These are phyloP conservation scores for Rhynchosporium secalis DNA, from an alignment of 2,329 filamentous ascomycete species.

Conservation along the genomic window DNA sequence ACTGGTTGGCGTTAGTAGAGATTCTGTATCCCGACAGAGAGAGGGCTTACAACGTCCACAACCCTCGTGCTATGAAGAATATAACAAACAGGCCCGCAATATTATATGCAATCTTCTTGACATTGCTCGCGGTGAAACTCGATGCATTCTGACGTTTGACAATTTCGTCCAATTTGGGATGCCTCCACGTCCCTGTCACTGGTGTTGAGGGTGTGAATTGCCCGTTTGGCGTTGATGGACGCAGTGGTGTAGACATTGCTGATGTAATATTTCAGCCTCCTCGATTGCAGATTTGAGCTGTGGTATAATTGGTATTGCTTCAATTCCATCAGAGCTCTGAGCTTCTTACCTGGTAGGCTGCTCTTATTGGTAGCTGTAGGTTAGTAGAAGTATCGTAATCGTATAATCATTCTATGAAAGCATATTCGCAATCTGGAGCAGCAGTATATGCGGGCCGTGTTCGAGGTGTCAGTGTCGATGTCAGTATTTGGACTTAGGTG, in stretches of 20 bases:
- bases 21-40: background rate
- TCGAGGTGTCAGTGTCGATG: constrained; percentile 6
- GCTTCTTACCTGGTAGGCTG: constrained; percentile 11
- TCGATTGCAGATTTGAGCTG: background rate
- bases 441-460: too few species aligned
- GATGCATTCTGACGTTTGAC: constrained; percentile 74
- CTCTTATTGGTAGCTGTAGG: constrained; percentile 26
- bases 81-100: constrained; percentile 52
- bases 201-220: constrained; percentile 34
- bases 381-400: constrained; percentile 33
- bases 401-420: constrained; percentile 23
- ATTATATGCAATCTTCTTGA: constrained; percentile 71
- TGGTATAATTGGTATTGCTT: too few species aligned
- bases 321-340: constrained; percentile 29
- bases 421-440: constrained; percentile 25
- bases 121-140: constrained; percentile 76
- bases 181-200: constrained; percentile 77
- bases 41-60: constrained; percentile 34
- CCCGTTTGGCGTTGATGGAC: constrained; percentile 33
- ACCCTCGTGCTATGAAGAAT: constrained; percentile 45
- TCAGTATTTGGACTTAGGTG: background rate
- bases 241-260: constrained; percentile 33
- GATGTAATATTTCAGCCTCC: background rate
- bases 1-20: constrained; percentile 27
- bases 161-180: constrained; percentile 87